These are phyloP conservation scores for Sclerospora graminicola DNA, from an alignment of 352 stramenopile species.

Conservation along the genomic window DNA sequence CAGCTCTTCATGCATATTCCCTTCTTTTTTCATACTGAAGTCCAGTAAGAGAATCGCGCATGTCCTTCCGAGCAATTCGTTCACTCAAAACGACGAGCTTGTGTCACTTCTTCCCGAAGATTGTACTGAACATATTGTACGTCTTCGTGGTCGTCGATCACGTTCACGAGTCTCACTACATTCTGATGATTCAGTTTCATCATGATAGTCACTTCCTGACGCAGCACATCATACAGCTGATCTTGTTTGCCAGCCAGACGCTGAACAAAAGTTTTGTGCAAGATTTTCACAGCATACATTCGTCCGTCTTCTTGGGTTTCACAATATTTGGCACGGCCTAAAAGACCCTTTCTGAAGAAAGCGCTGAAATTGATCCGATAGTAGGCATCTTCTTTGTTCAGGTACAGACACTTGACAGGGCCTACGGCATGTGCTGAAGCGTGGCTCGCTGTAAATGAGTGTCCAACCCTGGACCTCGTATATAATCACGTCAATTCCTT, in stretches of 20 bases:
- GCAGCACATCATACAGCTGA: constrained; percentile 70
- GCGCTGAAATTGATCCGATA: constrained; percentile 74
- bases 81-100: constrained; percentile 77
- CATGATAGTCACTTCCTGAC: constrained; percentile 92
- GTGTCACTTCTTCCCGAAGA: constrained; percentile 87
- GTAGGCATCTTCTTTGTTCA: constrained; percentile 78
- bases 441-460: constrained; percentile 79
- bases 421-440: constrained; percentile 68
- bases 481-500: constrained; percentile 70
- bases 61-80: constrained; percentile 69
- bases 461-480: constrained; percentile 86
- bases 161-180: constrained; percentile 89
- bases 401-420: constrained; percentile 75
- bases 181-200: constrained; percentile 92
- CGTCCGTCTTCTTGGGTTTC: too few relatives aligned
- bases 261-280: constrained; percentile 84
- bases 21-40: too few relatives aligned
- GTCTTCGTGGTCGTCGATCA: constrained; percentile 93
- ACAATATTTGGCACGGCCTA: constrained; percentile 78
- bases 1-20: too few relatives aligned
- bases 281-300: constrained; percentile 84
- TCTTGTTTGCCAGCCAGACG: constrained; percentile 81
- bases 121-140: constrained; percentile 92
- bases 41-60: constrained; percentile 85
- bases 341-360: constrained; percentile 85